These are phyloP conservation scores for Dictyostelium citrinum DNA, from an alignment of 78 protist species.

Conservation along the genomic window DNA sequence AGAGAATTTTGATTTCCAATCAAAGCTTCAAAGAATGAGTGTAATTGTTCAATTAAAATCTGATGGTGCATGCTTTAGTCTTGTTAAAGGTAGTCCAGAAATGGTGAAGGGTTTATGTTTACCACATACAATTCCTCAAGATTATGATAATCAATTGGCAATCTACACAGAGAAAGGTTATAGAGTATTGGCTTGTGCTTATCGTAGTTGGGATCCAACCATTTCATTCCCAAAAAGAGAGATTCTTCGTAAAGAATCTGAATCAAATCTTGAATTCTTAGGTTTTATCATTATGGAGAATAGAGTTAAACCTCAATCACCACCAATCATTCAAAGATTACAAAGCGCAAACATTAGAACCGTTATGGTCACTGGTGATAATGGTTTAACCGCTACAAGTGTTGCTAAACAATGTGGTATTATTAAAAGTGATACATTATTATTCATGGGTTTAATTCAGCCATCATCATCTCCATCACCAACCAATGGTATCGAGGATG, in stretches of 20 bases:
- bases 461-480: not conserved
- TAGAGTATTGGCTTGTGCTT: conserved; percentile 90
- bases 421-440: conserved; percentile 3
- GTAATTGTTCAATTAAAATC: conserved; percentile 51
- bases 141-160: conserved; percentile 33
- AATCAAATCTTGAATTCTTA: conserved; percentile 55
- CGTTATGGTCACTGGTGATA: conserved; percentile 92
- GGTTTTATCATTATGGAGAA: conserved; percentile 85
- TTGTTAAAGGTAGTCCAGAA: conserved; percentile 95
- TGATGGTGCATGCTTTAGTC: not conserved
- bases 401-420: conserved; percentile 89
- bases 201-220: not conserved
- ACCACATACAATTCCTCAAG: conserved; percentile 72
- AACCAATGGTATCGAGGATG: not conserved
- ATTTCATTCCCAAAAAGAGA: not conserved
- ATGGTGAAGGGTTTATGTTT: conserved; percentile 61
- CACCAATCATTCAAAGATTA: conserved; percentile 49
- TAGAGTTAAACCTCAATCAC: conserved; percentile 82
- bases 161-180: conserved; percentile 85
- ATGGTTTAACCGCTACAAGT: conserved; percentile 90
- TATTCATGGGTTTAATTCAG: conserved; percentile 13
- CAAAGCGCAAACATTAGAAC: conserved; percentile 74
- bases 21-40: conserved; percentile 89
- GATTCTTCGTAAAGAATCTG: conserved; percentile 44
- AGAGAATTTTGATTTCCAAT: conserved; percentile 73